Conservation (phyloP, 441 rosid genomes). For the Adansonia grandidieri region DNA sequence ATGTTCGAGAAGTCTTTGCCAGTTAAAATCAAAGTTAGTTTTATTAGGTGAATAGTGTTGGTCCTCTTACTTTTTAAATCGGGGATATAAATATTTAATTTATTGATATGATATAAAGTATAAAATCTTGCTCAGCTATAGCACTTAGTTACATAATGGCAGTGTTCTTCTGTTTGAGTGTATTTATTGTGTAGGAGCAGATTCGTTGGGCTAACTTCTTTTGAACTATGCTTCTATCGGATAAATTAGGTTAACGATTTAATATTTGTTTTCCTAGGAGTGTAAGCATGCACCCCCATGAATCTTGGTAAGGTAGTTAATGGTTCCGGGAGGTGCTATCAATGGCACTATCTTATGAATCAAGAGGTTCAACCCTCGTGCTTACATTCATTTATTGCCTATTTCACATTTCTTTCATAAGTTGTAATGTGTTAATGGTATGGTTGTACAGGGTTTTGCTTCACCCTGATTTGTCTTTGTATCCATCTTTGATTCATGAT, state of each 20-base stretch:
- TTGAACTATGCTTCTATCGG: background rate
- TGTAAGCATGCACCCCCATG: background rate
- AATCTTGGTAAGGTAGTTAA: slow-evolving; percentile 2
- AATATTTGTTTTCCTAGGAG: background rate
- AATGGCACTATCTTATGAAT: background rate
- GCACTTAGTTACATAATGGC: background rate
- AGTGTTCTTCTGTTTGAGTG: background rate
- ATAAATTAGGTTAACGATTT: slow-evolving; percentile 2
- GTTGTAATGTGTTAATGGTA: background rate
- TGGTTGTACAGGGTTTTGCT: slow-evolving; percentile 10
- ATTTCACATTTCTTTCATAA: background rate
- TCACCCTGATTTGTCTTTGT: background rate
- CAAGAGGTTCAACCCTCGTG: background rate
- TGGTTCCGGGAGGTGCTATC: background rate
- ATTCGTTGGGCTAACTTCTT: background rate
- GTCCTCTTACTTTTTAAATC: slow-evolving; percentile 16
- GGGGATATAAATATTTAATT: background rate
- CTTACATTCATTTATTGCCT: background rate
- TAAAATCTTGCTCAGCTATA: background rate
- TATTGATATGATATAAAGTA: slow-evolving; percentile 10
- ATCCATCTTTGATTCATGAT: slow-evolving; percentile 18
- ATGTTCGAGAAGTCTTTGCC: background rate
- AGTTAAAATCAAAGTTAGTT: slow-evolving; percentile 13
- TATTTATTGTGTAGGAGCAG: slow-evolving; percentile 16
- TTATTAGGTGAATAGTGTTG: slow-evolving; percentile 14